phyloP scores from a whole-genome alignment of 1,284 basidiomycete genomes.

The Naganishia sp. region DNA sequence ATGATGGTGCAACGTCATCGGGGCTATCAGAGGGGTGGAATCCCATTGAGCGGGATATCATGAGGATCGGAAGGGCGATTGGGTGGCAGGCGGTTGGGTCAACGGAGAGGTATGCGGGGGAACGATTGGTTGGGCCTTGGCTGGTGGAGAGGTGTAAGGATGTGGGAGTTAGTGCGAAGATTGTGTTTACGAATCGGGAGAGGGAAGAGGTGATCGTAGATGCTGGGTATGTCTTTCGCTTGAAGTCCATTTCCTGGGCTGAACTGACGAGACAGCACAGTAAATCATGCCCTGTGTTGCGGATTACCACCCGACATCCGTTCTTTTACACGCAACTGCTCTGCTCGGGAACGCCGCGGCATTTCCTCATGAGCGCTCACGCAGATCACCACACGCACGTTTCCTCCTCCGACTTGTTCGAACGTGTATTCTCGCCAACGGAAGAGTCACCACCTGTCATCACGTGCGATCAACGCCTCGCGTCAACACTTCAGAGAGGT shows the following conservation, averaged over 20 bases:
- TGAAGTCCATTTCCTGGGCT: too few relatives aligned
- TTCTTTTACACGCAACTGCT: conserved; percentile 62
- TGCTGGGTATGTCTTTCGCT: not conserved
- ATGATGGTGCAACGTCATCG: not conserved
- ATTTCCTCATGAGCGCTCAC: conserved; percentile 54
- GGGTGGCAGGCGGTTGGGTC: conserved; percentile 40
- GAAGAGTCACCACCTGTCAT: conserved; percentile 6
- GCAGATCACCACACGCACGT: conserved; percentile 49
- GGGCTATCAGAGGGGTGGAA: conserved; percentile 12
- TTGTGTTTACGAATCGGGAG: conserved; percentile 55
- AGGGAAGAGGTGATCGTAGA: conserved; percentile 39
- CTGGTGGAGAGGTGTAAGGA: conserved; percentile 13
- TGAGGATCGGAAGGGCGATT: conserved; percentile 16
- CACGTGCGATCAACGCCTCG: conserved; percentile 30
- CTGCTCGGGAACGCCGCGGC: conserved; percentile 55
- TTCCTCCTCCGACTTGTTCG: conserved; percentile 51
- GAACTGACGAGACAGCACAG: not conserved
- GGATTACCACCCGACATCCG: conserved; percentile 61
- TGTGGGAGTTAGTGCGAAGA: conserved; percentile 48
- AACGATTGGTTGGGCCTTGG: conserved; percentile 36
- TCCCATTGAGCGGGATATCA: conserved; percentile 21
- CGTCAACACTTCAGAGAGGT: conserved; percentile 19
- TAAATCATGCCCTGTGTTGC: conserved; percentile 4
- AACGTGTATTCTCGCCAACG: conserved; percentile 51
- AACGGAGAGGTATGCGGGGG: conserved; percentile 50